A percentile compares a stretch with the other conserved stretches of the same genome.
Conservation (phyloP, 2,329 filamentous ascomycete genomes). For the Didymella sp. region DNA sequence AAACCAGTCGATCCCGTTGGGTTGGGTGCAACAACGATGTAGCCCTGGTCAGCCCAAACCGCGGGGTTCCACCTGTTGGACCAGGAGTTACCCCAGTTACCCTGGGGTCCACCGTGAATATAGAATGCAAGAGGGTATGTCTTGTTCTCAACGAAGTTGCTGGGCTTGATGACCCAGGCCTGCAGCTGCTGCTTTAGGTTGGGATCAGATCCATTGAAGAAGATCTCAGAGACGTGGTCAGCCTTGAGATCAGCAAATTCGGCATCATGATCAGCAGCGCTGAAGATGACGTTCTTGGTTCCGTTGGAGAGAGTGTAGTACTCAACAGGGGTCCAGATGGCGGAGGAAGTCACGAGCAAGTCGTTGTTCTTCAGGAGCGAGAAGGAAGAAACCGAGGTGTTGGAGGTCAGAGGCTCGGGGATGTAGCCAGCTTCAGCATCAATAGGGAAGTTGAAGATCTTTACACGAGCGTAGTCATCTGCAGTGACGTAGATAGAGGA, state of each 20-base stretch:
- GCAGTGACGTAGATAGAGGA: slow-evolving; percentile 43
- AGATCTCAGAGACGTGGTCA: slow-evolving; percentile 72
- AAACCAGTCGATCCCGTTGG: slow-evolving; percentile 87
- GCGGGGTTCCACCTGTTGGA: slow-evolving; percentile 85
- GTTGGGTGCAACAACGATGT: slow-evolving; percentile 81
- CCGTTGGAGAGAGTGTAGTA: slow-evolving; percentile 39
- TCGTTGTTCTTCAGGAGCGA: slow-evolving; percentile 68
- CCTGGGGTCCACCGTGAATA: slow-evolving; percentile 84
- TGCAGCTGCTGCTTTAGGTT: slow-evolving; percentile 65
- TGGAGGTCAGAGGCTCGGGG: slow-evolving; percentile 54
- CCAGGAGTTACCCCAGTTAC: slow-evolving; percentile 76
- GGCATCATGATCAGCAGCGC: slow-evolving; percentile 69
- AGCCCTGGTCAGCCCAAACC: slow-evolving; percentile 85
- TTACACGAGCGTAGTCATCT: slow-evolving; percentile 45
- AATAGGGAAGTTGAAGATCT: slow-evolving; percentile 68
- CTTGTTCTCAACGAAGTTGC: slow-evolving; percentile 69
- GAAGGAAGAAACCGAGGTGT: slow-evolving; percentile 39
- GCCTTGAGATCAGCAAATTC: slow-evolving; percentile 69
- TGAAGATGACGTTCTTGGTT: slow-evolving; percentile 56
- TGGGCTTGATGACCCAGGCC: slow-evolving; percentile 69
- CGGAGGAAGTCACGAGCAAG: slow-evolving; percentile 51
- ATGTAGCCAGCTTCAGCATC: slow-evolving; percentile 59
- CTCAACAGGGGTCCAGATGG: slow-evolving; percentile 44
- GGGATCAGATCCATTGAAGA: slow-evolving; percentile 69
- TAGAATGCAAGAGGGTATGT: slow-evolving; percentile 81